A percentile compares a stretch with the other conserved stretches of the same genome.
phyloP scores from a whole-genome alignment of 2,329 filamentous ascomycete genomes.

The Talaromyces funiculosus region DNA sequence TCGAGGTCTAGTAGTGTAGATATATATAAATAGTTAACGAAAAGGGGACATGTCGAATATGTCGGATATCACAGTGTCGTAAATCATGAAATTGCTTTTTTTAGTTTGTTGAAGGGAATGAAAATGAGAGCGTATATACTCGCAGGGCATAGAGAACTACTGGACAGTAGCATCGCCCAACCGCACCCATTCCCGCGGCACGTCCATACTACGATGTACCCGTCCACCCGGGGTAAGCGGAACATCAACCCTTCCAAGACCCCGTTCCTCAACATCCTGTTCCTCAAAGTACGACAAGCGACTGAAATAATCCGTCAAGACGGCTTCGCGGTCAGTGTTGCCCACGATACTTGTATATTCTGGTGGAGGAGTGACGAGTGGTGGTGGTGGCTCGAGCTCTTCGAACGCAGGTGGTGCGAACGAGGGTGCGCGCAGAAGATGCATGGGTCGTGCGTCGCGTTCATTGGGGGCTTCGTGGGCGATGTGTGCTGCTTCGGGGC shows the following conservation, averaged over 20 bases:
- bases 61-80: background rate
- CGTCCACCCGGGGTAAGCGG: slow-evolving; percentile 59
- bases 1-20: background rate
- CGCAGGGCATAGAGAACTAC: slow-evolving; percentile 6
- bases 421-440: slow-evolving; percentile 74
- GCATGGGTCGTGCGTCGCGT: slow-evolving; percentile 63
- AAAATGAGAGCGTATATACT: background rate
- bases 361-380: slow-evolving; percentile 73
- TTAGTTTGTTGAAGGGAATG: background rate
- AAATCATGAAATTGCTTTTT: slow-evolving; percentile 9
- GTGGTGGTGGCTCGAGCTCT: slow-evolving; percentile 67
- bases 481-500: slow-evolving; percentile 47
- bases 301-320: slow-evolving; percentile 79
- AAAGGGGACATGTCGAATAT: background rate
- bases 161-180: slow-evolving; percentile 26
- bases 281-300: slow-evolving; percentile 66
- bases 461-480: slow-evolving; percentile 29
- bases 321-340: slow-evolving; percentile 58
- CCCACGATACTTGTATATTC: slow-evolving; percentile 76
- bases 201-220: slow-evolving; percentile 61
- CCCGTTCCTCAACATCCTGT: slow-evolving; percentile 47
- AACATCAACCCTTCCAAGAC: slow-evolving; percentile 46
- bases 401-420: slow-evolving; percentile 86
- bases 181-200: slow-evolving; percentile 51
- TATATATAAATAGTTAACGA: background rate